These are phyloP conservation scores for Sugiyamaella floridensis DNA, from an alignment of 805 yeast species.

Conservation along the genomic window DNA sequence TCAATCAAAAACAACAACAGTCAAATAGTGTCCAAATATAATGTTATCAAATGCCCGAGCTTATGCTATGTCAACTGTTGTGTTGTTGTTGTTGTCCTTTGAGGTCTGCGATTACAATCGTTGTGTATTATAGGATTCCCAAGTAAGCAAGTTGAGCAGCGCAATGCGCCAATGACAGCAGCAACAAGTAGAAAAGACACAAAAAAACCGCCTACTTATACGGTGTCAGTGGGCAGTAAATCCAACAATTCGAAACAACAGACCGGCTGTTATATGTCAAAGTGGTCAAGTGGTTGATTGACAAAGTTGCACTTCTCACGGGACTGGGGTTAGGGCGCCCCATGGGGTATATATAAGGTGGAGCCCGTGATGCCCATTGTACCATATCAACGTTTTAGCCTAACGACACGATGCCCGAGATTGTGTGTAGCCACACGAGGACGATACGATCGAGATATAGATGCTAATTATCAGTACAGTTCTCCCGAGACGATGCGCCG, in stretches of 20 bases:
- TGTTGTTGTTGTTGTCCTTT: neutral
- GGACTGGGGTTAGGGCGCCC: neutral
- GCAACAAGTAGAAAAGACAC: too few species aligned
- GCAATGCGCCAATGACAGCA: too few species aligned
- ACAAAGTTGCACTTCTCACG: neutral
- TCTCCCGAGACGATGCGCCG: conserved; percentile 39
- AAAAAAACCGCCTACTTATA: too few species aligned
- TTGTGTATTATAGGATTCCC: too few species aligned
- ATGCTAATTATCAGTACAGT: neutral
- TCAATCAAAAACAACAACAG: neutral
- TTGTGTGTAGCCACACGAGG: neutral
- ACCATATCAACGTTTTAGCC: neutral
- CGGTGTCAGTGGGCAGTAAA: too few species aligned
- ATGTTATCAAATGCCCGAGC: neutral
- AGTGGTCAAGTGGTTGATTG: too few species aligned
- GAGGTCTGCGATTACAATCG: too few species aligned
- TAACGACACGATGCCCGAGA: neutral
- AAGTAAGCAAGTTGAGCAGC: too few species aligned
- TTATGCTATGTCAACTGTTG: too few species aligned
- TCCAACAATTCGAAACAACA: too few species aligned
- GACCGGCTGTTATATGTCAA: too few species aligned
- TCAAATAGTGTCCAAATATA: neutral
- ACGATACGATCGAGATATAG: neutral
- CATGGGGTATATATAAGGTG: neutral
- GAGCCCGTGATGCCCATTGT: neutral